These are phyloP conservation scores for Omphalotus guepiniiformis DNA, from an alignment of 768 basidiomycete species.

Conservation along the genomic window DNA sequence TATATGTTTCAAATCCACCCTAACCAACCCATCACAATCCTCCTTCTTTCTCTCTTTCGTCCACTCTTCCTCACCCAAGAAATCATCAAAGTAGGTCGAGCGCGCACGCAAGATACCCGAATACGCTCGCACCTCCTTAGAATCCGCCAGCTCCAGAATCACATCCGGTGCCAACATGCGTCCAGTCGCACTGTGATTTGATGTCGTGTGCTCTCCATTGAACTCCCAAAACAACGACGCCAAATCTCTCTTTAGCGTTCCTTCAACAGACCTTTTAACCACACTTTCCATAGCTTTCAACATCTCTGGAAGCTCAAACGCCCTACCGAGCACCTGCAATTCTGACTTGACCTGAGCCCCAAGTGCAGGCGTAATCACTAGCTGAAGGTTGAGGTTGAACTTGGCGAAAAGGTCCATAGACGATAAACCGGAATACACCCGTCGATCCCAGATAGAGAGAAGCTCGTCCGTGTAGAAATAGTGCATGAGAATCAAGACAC, in stretches of 20 bases:
- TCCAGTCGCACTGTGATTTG: neutral
- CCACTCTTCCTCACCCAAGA: constrained; percentile 86
- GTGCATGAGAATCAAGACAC: constrained; percentile 69
- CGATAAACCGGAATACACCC: constrained; percentile 46
- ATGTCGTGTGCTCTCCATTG: neutral
- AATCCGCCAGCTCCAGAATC: constrained; percentile 63
- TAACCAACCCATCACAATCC: constrained; percentile 41
- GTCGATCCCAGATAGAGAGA: constrained; percentile 79
- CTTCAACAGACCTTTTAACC: constrained; percentile 48
- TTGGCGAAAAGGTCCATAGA: neutral
- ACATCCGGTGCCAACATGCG: constrained; percentile 52
- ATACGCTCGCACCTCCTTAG: constrained; percentile 55
- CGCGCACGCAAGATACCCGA: constrained; percentile 78
- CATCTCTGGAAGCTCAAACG: constrained; percentile 58
- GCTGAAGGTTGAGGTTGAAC: constrained; percentile 3
- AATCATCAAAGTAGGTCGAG: constrained; percentile 76
- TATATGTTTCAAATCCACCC: constrained; percentile 70
- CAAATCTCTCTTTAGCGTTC: constrained; percentile 51
- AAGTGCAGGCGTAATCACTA: constrained; percentile 35
- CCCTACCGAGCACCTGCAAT: constrained; percentile 50
- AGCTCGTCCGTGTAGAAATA: constrained; percentile 90
- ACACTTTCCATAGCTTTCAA: constrained; percentile 51
- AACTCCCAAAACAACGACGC: constrained; percentile 39
- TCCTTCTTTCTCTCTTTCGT: constrained; percentile 54
- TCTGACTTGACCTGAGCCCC: constrained; percentile 54